A percentile compares a stretch with the other conserved stretches of the same genome.
Conservation (phyloP, 371 early-diverging fungal genomes). For the Lichtheimia ornata region DNA sequence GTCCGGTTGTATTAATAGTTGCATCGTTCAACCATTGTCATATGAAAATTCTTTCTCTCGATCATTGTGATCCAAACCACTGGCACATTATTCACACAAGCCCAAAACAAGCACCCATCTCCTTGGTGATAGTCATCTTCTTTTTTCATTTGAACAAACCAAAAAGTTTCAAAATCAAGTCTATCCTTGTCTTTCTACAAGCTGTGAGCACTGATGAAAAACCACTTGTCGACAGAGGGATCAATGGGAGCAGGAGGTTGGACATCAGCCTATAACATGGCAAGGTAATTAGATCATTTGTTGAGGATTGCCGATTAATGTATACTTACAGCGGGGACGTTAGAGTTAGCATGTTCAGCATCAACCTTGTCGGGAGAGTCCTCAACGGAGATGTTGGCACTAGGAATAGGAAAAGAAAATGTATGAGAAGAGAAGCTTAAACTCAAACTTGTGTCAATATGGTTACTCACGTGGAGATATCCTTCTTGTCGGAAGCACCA, state of each 20-base stretch:
- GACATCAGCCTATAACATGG: conserved; percentile 26
- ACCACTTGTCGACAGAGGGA: conserved; percentile 94
- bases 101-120: too few relatives aligned
- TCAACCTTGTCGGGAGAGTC: conserved; percentile 72
- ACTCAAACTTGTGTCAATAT: too few relatives aligned
- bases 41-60: too few relatives aligned
- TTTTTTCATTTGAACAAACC: conserved; percentile 4
- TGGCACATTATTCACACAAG: too few relatives aligned
- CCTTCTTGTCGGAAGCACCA: conserved; percentile 70
- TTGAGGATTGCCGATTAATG: not conserved
- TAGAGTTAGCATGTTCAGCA: conserved; percentile 56
- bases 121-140: not conserved
- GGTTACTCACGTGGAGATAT: conserved; percentile 64
- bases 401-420: conserved; percentile 23
- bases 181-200: conserved; percentile 43
- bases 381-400: conserved; percentile 72
- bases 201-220: conserved; percentile 87
- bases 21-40: too few relatives aligned
- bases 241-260: conserved; percentile 65
- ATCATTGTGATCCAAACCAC: too few relatives aligned
- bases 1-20: too few relatives aligned
- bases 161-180: not conserved
- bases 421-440: not conserved
- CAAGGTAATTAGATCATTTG: conserved; percentile 5
- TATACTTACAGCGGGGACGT: conserved; percentile 65